A percentile compares a stretch with the other conserved stretches of the same genome.
Conservation (phyloP, 2,329 filamentous ascomycete genomes). For the Microdochium paspali region DNA sequence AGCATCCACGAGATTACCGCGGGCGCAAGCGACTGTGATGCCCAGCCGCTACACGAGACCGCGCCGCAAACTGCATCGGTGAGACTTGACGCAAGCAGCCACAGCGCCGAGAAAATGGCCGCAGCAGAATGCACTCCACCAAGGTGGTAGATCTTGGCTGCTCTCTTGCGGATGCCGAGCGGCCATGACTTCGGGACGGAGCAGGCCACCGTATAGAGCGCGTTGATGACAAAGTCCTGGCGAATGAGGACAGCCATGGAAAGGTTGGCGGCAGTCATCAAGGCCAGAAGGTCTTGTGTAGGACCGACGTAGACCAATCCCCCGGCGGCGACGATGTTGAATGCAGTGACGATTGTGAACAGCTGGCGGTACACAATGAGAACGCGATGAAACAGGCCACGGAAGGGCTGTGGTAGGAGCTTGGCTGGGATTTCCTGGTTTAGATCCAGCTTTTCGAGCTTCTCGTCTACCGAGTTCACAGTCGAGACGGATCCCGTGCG, state of each 20-base stretch:
- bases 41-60: constrained; percentile 5
- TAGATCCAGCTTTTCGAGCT: constrained; percentile 2
- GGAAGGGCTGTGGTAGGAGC: constrained; percentile 13
- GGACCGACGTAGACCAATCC: constrained; percentile 25
- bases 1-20: constrained; percentile 47
- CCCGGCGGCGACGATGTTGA: constrained; percentile 38
- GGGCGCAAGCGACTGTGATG: constrained; percentile 26
- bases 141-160: constrained; percentile 41
- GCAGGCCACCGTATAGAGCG: constrained; percentile 34
- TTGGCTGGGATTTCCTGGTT: constrained; percentile 5
- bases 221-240: constrained; percentile 43
- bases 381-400: constrained; percentile 31
- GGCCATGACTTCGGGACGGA: constrained; percentile 34
- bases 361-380: constrained; percentile 47
- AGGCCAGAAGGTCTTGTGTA: constrained; percentile 25
- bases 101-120: constrained; percentile 35
- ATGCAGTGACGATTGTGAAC: constrained; percentile 41
- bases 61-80: constrained; percentile 2
- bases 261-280: constrained; percentile 37
- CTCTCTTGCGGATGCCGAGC: constrained; percentile 34
- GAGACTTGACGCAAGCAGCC: constrained; percentile 28
- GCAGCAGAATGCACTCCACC: constrained; percentile 42
- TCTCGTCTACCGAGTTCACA: constrained; percentile 3
- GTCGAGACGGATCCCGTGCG: not conserved
- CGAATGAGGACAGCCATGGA: constrained; percentile 39